Percentiles rank a stretch among this genome's conserved stretches.
Evolutionary conservation across 1,284 basidiomycete genomes (phyloP).

Genomic region (Serendipita sp.): DNA sequence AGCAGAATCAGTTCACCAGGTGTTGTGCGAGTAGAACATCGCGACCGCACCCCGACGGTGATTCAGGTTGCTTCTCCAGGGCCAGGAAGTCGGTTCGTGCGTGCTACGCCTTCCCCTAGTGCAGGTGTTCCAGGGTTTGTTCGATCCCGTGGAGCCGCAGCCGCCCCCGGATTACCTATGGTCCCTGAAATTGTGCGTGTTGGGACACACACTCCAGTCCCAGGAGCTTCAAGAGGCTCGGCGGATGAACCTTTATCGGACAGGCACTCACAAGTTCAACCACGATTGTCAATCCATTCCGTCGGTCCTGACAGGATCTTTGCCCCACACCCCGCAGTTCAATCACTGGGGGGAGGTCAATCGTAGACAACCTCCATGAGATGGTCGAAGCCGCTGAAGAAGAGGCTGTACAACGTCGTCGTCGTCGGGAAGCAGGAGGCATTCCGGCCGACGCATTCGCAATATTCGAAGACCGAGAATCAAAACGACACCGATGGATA

Average conservation of each 20-base stretch:
- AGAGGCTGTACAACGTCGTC: background rate
- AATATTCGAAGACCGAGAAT: background rate
- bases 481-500: background rate
- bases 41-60: background rate
- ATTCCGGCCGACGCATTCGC: constrained; percentile 1
- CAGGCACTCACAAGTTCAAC: background rate
- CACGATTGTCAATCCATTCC: background rate
- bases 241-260: background rate
- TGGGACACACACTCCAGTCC: background rate
- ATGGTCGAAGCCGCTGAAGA: background rate
- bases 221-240: background rate
- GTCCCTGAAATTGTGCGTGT: constrained; percentile 1
- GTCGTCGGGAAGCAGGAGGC: background rate
- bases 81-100: background rate
- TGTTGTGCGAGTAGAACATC: background rate
- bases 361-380: background rate
- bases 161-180: background rate
- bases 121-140: background rate
- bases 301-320: background rate
- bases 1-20: background rate
- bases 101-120: background rate
- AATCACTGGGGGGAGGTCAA: background rate
- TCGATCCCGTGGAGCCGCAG: background rate
- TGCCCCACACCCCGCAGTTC: background rate
- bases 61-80: constrained; percentile 2